Base-by-base conservation (phyloP, 148 eudicot species). In the Salicornia ramosissima region DNA sequence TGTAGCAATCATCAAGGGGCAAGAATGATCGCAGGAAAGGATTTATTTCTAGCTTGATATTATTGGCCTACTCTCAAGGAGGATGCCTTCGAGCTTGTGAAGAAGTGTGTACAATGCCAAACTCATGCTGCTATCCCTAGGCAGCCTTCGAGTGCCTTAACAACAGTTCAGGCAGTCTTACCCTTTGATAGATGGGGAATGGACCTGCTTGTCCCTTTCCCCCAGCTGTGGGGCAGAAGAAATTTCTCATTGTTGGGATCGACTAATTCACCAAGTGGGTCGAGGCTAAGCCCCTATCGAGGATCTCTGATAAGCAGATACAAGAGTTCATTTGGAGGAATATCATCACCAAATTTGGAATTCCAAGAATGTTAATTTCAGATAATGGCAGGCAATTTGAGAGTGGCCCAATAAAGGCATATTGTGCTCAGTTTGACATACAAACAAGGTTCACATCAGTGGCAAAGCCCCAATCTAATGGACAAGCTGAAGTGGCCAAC, bases 61-160 rank as follows among this genome's bases (percentile, higher is more conserved):
- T 54, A 54, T 2, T 54, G 33, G 59, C 33, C 18, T 0, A 11
- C 29, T 0, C 2, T 54, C 0, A 25, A 12, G 0, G 1, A 25
- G 2, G 18, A 54, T 25, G 59, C 59, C 0, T 0, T 7, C 0
- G 18, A 10, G 2, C 22, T 54, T 1, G 59, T 54, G 1, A 21
- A 22, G 7, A 9, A 52, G 0, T 52, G 56, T 10, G 3, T 4
- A 6, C 11, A 9, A 52, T 52, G 28, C 3, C 59, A 25, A 11
- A 1, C 9, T 0, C 2, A 26, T 11, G 16, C 59, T 2, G 2
- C 25, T 0, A 12, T 25, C 0, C 31, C 28, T 0, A 2, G 8
- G 3, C 5, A 3, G 0, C 31, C 59, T 2, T 5, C 33, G 0
- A 10, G 2, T 0, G 0, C 2, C 0, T 1, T 54, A 1, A 2